Evolutionary conservation across 768 basidiomycete genomes (phyloP).

Genomic region (Agaricus blazei): DNA sequence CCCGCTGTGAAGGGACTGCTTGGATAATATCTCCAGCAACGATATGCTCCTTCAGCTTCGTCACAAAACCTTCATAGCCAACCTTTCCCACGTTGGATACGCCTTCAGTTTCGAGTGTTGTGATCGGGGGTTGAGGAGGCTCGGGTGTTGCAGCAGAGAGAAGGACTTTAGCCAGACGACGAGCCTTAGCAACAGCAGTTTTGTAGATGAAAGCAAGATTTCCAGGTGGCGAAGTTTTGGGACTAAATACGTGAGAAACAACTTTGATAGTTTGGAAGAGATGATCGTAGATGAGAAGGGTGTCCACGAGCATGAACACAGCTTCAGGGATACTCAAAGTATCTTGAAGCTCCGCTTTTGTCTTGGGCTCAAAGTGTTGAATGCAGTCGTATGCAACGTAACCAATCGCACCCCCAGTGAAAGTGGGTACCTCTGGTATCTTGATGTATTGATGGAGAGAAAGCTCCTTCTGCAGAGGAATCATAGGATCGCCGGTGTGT

Average conservation of each 20-base stretch:
- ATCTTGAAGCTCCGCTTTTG: conserved; percentile 70
- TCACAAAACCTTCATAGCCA: conserved; percentile 90
- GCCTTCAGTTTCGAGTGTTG: conserved; percentile 54
- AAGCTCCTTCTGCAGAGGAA: conserved; percentile 79
- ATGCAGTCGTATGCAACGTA: conserved; percentile 97
- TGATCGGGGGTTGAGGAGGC: conserved; percentile 59
- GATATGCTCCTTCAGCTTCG: conserved; percentile 89
- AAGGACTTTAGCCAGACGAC: conserved; percentile 72
- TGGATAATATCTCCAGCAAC: conserved; percentile 98
- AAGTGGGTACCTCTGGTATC: conserved; percentile 88
- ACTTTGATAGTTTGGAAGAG: conserved; percentile 93
- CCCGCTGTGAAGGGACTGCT: conserved; percentile 92
- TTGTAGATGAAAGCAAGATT: conserved; percentile 85
- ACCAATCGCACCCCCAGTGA: conserved; percentile 96
- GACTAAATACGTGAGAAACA: conserved; percentile 92
- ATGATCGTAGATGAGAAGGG: conserved; percentile 94
- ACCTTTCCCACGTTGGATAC: conserved; percentile 90
- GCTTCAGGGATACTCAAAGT: conserved; percentile 88
- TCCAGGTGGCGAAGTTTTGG: conserved; percentile 56
- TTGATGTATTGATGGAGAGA: conserved; percentile 84
- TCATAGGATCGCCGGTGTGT: conserved; percentile 81
- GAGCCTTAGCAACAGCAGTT: conserved; percentile 78
- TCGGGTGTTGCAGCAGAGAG: conserved; percentile 51
- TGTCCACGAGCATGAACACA: conserved; percentile 95
- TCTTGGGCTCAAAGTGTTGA: conserved; percentile 95